Evolutionary conservation across 78 protist species (phyloP).

Genomic region (Capsaspora owczarzaki): DNA sequence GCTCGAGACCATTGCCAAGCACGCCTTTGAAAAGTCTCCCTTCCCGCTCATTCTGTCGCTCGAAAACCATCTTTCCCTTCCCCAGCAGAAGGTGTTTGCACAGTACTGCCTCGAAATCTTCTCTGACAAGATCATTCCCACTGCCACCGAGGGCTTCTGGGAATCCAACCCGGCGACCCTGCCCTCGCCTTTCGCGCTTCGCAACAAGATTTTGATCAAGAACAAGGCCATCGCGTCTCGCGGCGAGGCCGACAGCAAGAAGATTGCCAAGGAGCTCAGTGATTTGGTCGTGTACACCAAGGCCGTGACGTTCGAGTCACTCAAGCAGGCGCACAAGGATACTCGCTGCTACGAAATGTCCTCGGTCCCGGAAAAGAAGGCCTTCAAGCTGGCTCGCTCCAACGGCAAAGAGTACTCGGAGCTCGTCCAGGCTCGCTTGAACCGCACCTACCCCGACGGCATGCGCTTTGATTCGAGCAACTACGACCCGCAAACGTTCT

Average conservation of each 20-base stretch:
- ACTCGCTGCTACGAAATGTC: constrained; percentile 5
- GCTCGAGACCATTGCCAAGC: constrained; percentile 23
- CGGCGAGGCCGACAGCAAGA: background rate
- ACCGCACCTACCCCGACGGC: constrained; percentile 77
- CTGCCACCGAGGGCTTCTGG: background rate
- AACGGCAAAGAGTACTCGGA: constrained; percentile 33
- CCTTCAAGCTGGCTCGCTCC: constrained; percentile 13
- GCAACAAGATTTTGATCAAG: constrained; percentile 21
- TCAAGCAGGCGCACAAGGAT: background rate
- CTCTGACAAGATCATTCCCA: background rate
- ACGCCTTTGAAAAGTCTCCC: constrained; percentile 52
- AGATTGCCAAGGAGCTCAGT: constrained; percentile 3
- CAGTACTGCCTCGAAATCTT: background rate
- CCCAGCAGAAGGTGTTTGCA: constrained; percentile 15
- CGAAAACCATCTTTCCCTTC: constrained; percentile 55
- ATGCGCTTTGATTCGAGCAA: constrained; percentile 63
- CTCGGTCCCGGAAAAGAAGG: constrained; percentile 12
- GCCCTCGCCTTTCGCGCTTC: background rate
- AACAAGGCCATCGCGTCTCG: background rate
- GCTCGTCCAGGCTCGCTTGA: constrained; percentile 7
- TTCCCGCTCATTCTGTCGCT: constrained; percentile 81
- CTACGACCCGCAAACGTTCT: constrained; percentile 56
- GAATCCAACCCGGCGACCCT: background rate
- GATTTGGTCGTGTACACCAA: constrained; percentile 7
- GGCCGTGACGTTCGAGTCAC: background rate